Conservation (phyloP, 169 alveolate species). For the Plasmodium vinckei region DNA sequence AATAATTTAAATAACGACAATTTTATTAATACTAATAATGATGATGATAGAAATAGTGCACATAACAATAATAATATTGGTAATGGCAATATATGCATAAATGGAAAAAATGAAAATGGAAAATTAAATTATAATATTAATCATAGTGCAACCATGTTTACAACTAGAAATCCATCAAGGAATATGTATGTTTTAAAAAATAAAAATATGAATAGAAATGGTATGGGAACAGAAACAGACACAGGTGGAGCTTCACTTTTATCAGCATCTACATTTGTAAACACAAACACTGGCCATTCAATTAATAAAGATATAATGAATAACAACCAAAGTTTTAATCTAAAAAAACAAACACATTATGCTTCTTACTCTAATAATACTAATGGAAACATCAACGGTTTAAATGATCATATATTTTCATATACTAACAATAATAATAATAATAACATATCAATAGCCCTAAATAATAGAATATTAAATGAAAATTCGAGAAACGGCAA, state of each 20-base stretch:
- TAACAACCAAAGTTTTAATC: conserved; percentile 5
- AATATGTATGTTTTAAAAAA: conserved; percentile 12
- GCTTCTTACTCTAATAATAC: conserved; percentile 40
- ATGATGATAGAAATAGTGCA: background rate
- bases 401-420: conserved; percentile 16
- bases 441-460: background rate
- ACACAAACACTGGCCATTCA: background rate
- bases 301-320: conserved; percentile 14
- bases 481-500: background rate
- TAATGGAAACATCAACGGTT: conserved; percentile 5
- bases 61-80: conserved; percentile 1
- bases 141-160: conserved; percentile 40
- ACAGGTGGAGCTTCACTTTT: conserved; percentile 8
- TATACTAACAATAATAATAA: background rate
- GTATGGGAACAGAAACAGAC: conserved; percentile 11
- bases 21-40: background rate
- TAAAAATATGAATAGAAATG: conserved; percentile 4
- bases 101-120: background rate
- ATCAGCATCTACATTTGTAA: conserved; percentile 15
- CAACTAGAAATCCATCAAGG: conserved; percentile 44
- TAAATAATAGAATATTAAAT: background rate
- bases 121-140: conserved; percentile 19
- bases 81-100: conserved; percentile 6
- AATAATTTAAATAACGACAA: conserved; percentile 2
- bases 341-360: conserved; percentile 56